These are phyloP conservation scores for Babesia ovis DNA, from an alignment of 169 alveolate genomes.

Conservation along the genomic window DNA sequence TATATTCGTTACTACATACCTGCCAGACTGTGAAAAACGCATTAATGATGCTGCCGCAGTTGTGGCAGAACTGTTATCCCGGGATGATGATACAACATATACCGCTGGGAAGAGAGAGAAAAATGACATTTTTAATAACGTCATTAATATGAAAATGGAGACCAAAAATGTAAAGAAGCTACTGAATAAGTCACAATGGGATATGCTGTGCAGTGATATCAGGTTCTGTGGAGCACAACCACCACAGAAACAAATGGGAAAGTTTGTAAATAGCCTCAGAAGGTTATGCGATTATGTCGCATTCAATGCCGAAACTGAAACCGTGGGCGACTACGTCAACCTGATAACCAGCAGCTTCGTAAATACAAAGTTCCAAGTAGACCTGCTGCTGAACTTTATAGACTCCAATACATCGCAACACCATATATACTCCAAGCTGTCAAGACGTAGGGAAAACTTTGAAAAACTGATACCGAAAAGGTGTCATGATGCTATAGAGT, in stretches of 20 bases:
- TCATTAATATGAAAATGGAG: constrained; percentile 49
- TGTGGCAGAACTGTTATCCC: constrained; percentile 22
- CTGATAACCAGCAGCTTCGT: constrained; percentile 36
- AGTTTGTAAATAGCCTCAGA: constrained; percentile 43
- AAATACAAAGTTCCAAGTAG: constrained; percentile 58
- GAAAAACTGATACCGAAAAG: constrained; percentile 21
- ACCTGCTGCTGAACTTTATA: constrained; percentile 40
- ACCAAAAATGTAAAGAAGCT: constrained; percentile 49
- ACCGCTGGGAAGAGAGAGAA: constrained; percentile 33
- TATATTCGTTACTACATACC: constrained; percentile 6
- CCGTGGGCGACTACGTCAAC: constrained; percentile 24
- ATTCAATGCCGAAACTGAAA: constrained; percentile 41
- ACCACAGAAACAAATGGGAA: constrained; percentile 18
- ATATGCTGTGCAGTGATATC: constrained; percentile 34
- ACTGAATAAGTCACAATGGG: constrained; percentile 55
- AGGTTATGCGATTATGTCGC: constrained; percentile 50
- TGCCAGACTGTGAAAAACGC: constrained; percentile 44
- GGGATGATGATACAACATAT: constrained; percentile 19
- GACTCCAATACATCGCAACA: constrained; percentile 21
- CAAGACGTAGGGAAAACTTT: constrained; percentile 31
- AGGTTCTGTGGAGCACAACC: constrained; percentile 36
- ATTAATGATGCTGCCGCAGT: constrained; percentile 25
- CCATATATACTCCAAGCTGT: neutral
- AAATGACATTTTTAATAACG: constrained; percentile 42
- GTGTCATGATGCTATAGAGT: constrained; percentile 1